Evolutionary conservation across 106 monocot genomes (phyloP).

Genomic region (Allium sativum): DNA sequence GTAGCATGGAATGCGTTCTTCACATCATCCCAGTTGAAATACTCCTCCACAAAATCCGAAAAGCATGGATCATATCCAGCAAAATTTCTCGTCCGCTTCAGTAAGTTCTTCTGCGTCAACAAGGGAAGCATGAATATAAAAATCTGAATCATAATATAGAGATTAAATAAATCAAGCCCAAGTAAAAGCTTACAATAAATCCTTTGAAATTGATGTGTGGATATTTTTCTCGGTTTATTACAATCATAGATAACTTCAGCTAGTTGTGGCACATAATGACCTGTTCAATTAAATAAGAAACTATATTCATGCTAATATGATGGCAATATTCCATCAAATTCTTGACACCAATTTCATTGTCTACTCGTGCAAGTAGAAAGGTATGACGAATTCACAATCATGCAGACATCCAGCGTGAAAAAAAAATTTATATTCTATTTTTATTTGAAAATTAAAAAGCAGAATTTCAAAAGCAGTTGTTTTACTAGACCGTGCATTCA

Average conservation of each 20-base stretch:
- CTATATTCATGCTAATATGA: too few relatives aligned
- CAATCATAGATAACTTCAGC: constrained; percentile 63
- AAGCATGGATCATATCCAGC: constrained; percentile 74
- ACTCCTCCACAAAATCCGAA: constrained; percentile 55
- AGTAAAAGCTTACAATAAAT: constrained; percentile 35
- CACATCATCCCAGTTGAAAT: constrained; percentile 63
- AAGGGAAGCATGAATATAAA: too few relatives aligned
- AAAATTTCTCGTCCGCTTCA: constrained; percentile 21
- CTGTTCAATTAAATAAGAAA: constrained; percentile 16
- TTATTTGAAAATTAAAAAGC: too few relatives aligned
- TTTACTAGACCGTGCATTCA: too few relatives aligned
- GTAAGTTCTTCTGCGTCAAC: constrained; percentile 13
- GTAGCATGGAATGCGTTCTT: constrained; percentile 47
- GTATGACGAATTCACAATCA: too few relatives aligned
- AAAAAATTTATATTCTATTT: too few relatives aligned
- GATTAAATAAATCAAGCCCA: not conserved
- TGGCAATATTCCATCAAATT: too few relatives aligned
- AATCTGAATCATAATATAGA: too few relatives aligned
- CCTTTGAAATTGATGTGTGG: constrained; percentile 62
- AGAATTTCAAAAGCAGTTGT: too few relatives aligned
- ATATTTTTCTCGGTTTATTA: constrained; percentile 31
- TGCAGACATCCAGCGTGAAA: too few relatives aligned
- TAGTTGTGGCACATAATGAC: constrained; percentile 84
- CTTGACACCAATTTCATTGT: too few relatives aligned
- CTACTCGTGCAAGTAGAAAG: too few relatives aligned